These are phyloP conservation scores for Rhodotorula taiwanensis DNA, from an alignment of 768 basidiomycete genomes.

Conservation along the genomic window DNA sequence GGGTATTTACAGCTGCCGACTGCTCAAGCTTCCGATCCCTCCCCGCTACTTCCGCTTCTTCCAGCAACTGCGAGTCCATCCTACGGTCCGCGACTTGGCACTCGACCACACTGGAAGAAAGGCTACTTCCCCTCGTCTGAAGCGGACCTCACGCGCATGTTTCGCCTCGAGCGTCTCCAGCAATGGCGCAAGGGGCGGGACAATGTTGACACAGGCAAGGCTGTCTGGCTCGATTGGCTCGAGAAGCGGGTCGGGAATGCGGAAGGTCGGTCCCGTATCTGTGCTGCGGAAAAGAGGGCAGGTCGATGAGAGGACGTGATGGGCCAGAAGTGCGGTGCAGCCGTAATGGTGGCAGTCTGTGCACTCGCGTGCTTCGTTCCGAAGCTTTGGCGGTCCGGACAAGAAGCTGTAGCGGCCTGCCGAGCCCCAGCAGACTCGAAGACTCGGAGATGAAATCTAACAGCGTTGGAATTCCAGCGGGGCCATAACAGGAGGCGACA, in stretches of 20 bases:
- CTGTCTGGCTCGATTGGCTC: neutral
- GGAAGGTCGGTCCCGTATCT: neutral
- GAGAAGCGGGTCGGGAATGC: neutral
- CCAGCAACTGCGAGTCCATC: neutral
- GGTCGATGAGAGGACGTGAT: neutral
- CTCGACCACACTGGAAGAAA: conserved; percentile 6
- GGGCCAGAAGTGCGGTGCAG: too few species aligned
- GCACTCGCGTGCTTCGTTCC: too few species aligned
- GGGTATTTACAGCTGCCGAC: neutral
- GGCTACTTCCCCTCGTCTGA: neutral
- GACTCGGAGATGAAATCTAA: too few species aligned
- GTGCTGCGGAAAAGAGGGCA: neutral
- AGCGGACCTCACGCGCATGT: conserved; percentile 1
- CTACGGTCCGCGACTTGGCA: neutral
- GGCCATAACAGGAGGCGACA: too few species aligned
- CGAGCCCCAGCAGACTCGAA: too few species aligned
- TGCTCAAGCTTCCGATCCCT: conserved; percentile 4
- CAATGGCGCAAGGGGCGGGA: neutral
- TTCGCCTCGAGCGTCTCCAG: neutral
- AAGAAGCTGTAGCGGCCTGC: too few species aligned
- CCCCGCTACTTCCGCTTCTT: neutral
- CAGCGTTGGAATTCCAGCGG: too few species aligned
- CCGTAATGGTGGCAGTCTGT: too few species aligned
- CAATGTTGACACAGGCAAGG: neutral
- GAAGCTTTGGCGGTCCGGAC: too few species aligned